Conservation (phyloP, 2,329 filamentous ascomycete species). For the Neofusicoccum parvum region DNA sequence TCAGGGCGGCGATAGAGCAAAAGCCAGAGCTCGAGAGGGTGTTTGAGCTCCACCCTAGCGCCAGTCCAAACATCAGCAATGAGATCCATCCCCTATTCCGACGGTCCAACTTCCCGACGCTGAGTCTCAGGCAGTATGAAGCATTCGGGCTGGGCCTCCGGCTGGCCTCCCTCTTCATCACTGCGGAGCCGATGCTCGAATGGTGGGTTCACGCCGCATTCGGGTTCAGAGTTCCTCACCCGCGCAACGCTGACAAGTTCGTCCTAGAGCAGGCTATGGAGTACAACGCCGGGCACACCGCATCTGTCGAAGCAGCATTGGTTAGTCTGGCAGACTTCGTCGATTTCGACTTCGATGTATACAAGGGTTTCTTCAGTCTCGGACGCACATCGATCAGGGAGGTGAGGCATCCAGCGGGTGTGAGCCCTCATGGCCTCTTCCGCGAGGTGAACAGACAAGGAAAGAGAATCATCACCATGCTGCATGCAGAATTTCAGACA, state of each 20-base stretch:
- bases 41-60: not conserved
- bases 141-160: not conserved
- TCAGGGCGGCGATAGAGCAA: not conserved
- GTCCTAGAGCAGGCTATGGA: not conserved
- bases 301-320: not conserved
- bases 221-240: not conserved
- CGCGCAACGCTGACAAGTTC: not conserved
- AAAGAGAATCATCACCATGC: not conserved
- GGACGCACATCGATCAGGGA: not conserved
- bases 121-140: conserved; percentile 4
- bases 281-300: not conserved
- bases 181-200: not conserved
- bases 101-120: not conserved
- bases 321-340: not conserved
- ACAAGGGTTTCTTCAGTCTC: not conserved
- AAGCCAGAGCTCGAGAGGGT: not conserved
- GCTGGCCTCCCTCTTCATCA: conserved; percentile 11
- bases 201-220: conserved; percentile 20
- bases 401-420: not conserved
- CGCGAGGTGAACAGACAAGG: not conserved
- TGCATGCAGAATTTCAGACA: not conserved
- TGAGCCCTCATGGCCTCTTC: not conserved
- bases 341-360: conserved; percentile 4
- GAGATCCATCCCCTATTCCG: conserved; percentile 12
- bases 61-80: conserved; percentile 1